A percentile compares a stretch with the other conserved stretches of the same genome.
Evolutionary conservation across 2,329 filamentous ascomycete species (phyloP).

Genomic region (Sarocladiaceae sp.): DNA sequence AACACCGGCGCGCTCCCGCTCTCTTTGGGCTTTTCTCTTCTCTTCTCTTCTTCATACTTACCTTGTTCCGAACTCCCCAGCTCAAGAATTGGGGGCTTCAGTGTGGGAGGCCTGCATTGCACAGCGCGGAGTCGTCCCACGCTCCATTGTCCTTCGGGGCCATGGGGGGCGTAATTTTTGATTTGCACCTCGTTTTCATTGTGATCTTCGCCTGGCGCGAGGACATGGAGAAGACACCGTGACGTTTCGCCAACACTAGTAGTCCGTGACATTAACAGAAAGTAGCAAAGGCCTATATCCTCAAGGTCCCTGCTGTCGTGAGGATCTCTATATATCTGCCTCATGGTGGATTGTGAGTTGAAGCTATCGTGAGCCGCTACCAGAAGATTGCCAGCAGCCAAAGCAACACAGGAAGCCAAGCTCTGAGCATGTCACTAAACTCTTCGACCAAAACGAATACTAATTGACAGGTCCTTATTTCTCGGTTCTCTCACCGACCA

Average conservation of each 20-base stretch:
- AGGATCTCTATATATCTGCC: background rate
- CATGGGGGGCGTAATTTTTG: conserved; percentile 47
- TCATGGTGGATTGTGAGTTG: background rate
- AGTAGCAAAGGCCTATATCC: too few species aligned
- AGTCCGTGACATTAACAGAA: too few species aligned
- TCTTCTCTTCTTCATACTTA: conserved; percentile 9
- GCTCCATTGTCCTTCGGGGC: conserved; percentile 46
- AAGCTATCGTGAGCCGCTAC: background rate
- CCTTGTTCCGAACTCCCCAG: conserved; percentile 34
- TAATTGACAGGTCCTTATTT: too few species aligned
- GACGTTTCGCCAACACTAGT: too few species aligned
- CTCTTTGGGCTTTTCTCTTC: conserved; percentile 5
- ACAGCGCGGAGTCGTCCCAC: conserved; percentile 42
- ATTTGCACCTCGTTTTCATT: conserved; percentile 41
- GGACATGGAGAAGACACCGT: conserved; percentile 36
- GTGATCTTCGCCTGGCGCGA: conserved; percentile 30
- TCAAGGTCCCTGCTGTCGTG: background rate
- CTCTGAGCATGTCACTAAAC: too few species aligned
- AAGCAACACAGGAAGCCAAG: too few species aligned
- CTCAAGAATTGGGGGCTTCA: conserved; percentile 37
- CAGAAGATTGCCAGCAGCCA: background rate
- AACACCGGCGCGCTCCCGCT: background rate
- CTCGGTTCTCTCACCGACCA: too few species aligned
- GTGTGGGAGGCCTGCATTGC: conserved; percentile 45
- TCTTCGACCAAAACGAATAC: too few species aligned